Evolutionary conservation across 2,329 filamentous ascomycete genomes (phyloP).

Genomic region (Emericellopsis atlantica): DNA sequence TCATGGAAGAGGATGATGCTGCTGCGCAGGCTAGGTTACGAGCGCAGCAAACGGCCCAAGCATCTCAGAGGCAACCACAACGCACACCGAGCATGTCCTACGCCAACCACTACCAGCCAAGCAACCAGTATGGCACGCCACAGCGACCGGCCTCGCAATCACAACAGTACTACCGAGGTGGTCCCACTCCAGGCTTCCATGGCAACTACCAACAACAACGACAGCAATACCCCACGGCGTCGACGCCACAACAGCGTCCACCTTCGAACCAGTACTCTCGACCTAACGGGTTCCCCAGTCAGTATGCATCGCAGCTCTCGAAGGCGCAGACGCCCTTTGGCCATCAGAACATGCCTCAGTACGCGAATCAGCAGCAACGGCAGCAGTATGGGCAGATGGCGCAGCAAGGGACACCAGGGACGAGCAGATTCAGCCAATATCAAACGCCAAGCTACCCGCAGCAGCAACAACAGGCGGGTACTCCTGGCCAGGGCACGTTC

Average conservation of each 20-base stretch:
- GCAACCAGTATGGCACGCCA: constrained; percentile 35
- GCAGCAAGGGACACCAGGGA: constrained; percentile 26
- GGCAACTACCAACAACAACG: constrained; percentile 13
- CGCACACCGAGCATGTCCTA: constrained; percentile 27
- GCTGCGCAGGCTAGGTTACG: constrained; percentile 38
- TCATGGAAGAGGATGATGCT: constrained; percentile 73
- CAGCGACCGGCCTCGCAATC: constrained; percentile 29
- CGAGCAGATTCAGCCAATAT: constrained; percentile 26
- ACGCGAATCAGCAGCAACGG: constrained; percentile 28
- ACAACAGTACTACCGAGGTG: constrained; percentile 30
- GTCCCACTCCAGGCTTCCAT: constrained; percentile 14
- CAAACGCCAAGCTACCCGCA: constrained; percentile 17
- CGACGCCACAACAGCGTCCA: constrained; percentile 20
- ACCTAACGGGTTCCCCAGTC: constrained; percentile 31
- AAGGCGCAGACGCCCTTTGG: constrained; percentile 40
- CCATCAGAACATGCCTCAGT: constrained; percentile 36
- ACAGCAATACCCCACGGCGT: constrained; percentile 5
- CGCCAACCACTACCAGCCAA: constrained; percentile 27
- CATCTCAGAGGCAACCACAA: constrained; percentile 21
- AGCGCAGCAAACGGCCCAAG: constrained; percentile 21
- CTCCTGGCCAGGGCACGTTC: constrained; percentile 22
- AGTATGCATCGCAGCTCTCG: constrained; percentile 34
- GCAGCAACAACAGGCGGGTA: constrained; percentile 17
- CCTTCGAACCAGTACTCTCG: constrained; percentile 31
- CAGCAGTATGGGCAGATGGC: constrained; percentile 28